Evolutionary conservation across 2,329 filamentous ascomycete genomes (phyloP), one percentile per base, ranked within the genome.

Genomic region (Cercospora citrullina): DNA sequence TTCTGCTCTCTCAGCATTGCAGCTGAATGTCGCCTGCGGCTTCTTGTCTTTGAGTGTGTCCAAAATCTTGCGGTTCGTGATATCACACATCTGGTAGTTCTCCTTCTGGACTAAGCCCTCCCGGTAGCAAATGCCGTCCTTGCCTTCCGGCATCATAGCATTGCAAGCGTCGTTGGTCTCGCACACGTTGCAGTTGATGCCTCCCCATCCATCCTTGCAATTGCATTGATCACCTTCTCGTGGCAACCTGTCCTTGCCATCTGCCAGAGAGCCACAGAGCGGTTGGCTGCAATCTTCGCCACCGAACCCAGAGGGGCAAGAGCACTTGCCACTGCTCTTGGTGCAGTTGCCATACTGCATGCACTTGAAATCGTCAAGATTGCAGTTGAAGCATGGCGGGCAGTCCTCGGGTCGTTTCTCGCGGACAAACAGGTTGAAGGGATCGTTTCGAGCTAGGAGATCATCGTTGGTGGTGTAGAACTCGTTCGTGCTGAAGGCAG

Each of bases 1-100:
- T 21, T 90, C 88, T 21, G 87, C 84, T 4, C 88, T 84, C 62
- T 91, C 88, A 39, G 87, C 88, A 76, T 94, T 88, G 80, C 95
- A 99, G 31, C 90, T 93, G 77, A 99, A 99, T 0, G 95, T 99
- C 26, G 96, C 95, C 79, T 99, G 91, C 0, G 95, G 94, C 67
- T 92, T 91, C 80, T 93, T 88, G 55, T 91, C 89, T 75, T 93
- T 91, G 60, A 99, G 86, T 77, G 94, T 89, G 70, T 94, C 89
- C 65, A 94, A 84, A 76, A 99, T 99, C 83, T 96, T 95, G 79
- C 89, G 87, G 82, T 99, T 99, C 65, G 94, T 98, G 72, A 99
- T 95, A 79, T 96, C 92, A 81, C 95, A 99, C 83, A 97, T 95
- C 81, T 99, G 96, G 81, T 93, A 94, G 83, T 98, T 99, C 81